Conservation (phyloP, 768 basidiomycete species). For the Lenzites betulinus region DNA sequence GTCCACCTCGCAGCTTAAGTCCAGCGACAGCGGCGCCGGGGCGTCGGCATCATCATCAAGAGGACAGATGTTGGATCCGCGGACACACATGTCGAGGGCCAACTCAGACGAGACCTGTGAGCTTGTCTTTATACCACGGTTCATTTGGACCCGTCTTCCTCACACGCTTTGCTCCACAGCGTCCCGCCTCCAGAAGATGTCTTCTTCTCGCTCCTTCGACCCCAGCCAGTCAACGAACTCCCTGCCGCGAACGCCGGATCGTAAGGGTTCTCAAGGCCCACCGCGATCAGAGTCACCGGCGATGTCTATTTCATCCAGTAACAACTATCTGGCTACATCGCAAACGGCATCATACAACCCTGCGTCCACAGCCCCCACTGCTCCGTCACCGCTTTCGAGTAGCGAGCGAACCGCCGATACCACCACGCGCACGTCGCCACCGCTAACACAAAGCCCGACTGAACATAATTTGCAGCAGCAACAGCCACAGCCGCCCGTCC, state of each 20-base stretch:
- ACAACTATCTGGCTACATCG: neutral
- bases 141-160: neutral
- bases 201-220: conserved; percentile 18
- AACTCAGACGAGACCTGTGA: conserved; percentile 40
- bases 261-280: conserved; percentile 26
- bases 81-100: conserved; percentile 25
- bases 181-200: conserved; percentile 15
- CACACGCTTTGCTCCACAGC: conserved; percentile 3
- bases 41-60: conserved; percentile 15
- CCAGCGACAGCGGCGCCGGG: conserved; percentile 23
- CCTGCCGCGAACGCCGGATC: conserved; percentile 22
- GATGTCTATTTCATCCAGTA: neutral
- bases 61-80: conserved; percentile 29
- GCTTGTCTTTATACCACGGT: conserved; percentile 8
- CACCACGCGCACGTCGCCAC: conserved; percentile 7
- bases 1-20: conserved; percentile 34
- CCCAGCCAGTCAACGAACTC: conserved; percentile 9
- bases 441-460: conserved; percentile 15
- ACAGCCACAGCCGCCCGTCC: conserved; percentile 1
- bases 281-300: conserved; percentile 13
- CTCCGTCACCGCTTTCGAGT: conserved; percentile 20
- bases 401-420: conserved; percentile 4
- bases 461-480: conserved; percentile 4
- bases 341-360: conserved; percentile 1
- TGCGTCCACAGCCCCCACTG: neutral